These are phyloP conservation scores for Pyrenochaeta sp. DNA, from an alignment of 2,329 filamentous ascomycete species.

Conservation along the genomic window DNA sequence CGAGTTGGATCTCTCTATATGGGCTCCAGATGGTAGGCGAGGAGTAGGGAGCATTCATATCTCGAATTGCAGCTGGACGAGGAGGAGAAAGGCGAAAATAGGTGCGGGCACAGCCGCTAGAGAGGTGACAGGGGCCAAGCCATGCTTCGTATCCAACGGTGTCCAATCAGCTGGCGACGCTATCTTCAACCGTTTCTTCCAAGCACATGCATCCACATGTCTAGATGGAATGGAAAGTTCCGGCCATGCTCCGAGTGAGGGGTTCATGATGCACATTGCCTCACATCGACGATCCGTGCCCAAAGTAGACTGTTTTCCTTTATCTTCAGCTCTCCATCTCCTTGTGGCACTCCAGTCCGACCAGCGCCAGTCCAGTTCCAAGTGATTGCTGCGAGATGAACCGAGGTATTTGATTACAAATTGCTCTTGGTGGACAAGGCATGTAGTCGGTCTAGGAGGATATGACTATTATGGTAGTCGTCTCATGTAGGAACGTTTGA, in stretches of 20 bases:
- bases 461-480: no score
- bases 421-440: no score
- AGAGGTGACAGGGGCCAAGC: constrained; percentile 18
- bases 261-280: neutral
- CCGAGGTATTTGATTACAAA: no score
- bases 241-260: neutral
- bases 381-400: no score
- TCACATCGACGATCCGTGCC: neutral
- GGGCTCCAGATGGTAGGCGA: neutral
- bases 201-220: constrained; percentile 8
- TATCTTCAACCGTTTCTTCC: constrained; percentile 5
- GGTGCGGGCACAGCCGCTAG: constrained; percentile 9
- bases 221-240: neutral
- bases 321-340: no score
- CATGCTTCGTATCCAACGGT: constrained; percentile 13
- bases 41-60: constrained; percentile 6
- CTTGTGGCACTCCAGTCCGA: neutral
- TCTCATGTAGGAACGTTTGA: no score
- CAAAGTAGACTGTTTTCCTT: no score
- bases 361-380: no score
- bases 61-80: constrained; percentile 1
- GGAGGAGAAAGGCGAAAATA: constrained; percentile 3
- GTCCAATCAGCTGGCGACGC: constrained; percentile 9
- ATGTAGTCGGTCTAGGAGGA: no score
- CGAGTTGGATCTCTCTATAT: neutral